Conservation (phyloP, 1,284 basidiomycete genomes). For the Wolfiporia cocos region DNA sequence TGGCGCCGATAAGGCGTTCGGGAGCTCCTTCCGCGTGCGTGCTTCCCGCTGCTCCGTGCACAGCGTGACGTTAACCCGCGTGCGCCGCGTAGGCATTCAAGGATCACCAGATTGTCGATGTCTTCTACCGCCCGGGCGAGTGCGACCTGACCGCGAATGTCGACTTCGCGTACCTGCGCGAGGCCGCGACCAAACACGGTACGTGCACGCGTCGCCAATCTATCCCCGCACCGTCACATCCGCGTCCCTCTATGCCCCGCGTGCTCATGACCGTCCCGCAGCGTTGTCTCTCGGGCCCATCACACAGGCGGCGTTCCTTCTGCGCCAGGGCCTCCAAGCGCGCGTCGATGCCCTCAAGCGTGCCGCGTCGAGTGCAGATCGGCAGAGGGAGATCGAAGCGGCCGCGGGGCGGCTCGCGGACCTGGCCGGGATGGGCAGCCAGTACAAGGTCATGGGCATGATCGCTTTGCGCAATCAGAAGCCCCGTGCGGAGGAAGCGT, state of each 20-base stretch:
- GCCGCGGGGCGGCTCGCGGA: constrained; percentile 55
- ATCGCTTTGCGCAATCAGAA: constrained; percentile 20
- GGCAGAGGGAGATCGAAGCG: constrained; percentile 33
- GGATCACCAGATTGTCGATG: constrained; percentile 80
- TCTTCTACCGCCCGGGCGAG: constrained; percentile 81
- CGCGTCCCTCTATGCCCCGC: neutral
- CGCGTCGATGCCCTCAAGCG: constrained; percentile 45
- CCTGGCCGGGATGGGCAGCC: constrained; percentile 56
- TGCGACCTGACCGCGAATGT: constrained; percentile 95
- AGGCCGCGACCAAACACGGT: constrained; percentile 69
- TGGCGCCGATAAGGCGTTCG: constrained; percentile 69
- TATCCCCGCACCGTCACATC: neutral
- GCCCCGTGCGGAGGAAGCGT: constrained; percentile 17
- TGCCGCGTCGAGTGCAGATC: constrained; percentile 40
- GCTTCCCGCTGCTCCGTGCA: no score
- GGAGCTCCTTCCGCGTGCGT: constrained; percentile 76
- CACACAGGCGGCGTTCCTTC: constrained; percentile 55
- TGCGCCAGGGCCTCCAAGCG: constrained; percentile 48
- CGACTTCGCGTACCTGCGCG: constrained; percentile 86
- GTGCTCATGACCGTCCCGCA: constrained; percentile 13
- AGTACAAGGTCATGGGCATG: constrained; percentile 61
- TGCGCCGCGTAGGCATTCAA: constrained; percentile 88
- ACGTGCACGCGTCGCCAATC: constrained; percentile 14
- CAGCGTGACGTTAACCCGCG: no score
- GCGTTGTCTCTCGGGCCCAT: constrained; percentile 45